Percentiles rank a stretch among this genome's conserved stretches.
These are phyloP conservation scores for Solanum rostratum DNA, from an alignment of 257 asterid genomes.

Conservation along the genomic window DNA sequence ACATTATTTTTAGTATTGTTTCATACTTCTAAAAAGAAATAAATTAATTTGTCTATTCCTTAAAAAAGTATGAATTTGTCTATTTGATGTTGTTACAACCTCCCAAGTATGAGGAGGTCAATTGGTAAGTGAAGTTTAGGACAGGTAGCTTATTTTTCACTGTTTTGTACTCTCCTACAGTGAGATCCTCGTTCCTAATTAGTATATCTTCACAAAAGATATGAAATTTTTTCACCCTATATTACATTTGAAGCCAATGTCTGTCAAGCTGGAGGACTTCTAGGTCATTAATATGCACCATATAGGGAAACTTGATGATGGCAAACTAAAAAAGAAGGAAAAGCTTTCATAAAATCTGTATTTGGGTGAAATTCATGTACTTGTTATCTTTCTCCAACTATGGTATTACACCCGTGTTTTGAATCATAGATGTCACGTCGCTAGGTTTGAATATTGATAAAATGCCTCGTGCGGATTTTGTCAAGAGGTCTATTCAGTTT, in stretches of 20 bases:
- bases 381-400: not conserved
- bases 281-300: not conserved
- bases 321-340: not conserved
- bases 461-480: not conserved
- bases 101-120: not conserved
- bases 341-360: not conserved
- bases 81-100: not conserved
- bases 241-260: not conserved
- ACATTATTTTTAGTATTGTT: not conserved
- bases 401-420: not conserved
- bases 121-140: not conserved
- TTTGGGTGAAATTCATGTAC: not conserved
- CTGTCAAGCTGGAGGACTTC: not conserved
- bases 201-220: not conserved
- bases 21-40: not conserved
- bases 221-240: not conserved
- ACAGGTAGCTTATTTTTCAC: not conserved
- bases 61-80: not conserved
- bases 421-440: not conserved
- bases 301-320: not conserved
- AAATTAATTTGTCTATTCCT: not conserved
- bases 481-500: not conserved
- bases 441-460: not conserved
- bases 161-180: not conserved
- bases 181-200: not conserved